Base-by-base conservation (phyloP, 2,329 filamentous ascomycete genomes). In the Cladosporium sp. region DNA sequence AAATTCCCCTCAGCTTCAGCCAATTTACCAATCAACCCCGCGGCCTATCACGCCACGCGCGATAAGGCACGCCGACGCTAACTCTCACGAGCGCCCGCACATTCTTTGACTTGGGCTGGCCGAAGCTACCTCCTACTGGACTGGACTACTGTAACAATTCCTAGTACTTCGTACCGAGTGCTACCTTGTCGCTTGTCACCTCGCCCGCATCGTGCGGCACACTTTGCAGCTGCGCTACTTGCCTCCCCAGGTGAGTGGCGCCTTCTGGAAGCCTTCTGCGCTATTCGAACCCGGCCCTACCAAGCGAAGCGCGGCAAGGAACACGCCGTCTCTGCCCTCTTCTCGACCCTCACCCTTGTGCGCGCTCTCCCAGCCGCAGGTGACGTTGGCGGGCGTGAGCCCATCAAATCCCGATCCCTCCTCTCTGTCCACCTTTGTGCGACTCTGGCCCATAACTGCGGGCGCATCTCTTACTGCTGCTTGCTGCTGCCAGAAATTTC, bases 251-350 rank as follows among this genome's bases (percentile, higher is more conserved):
- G 22, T 32, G 30, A 12, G 43, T 48, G 45, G 45, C 45, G 45
- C 16, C 36, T 48, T 48, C 45, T 48, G 36, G 45, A 48, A 48
- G 43, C 35, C 35, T 46, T 47, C 43, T 35, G 20, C 35, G 29
- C 25, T 19, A 30, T 35, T 7, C 32, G 15, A 16, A 16, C 32
- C 32, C 32, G 25, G 36, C 36, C 35, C n/a, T 39, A 32, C 27
- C 45, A 48, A 48, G 45, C 43, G 43, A 27, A 48, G 43, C 33
- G 33, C 43, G 45, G 45, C 45, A 48, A 40, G 36, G 45, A 27
- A 48, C 12, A 27, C 22, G 22, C 22, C 22, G 22, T 9, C 9
- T 27, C 36, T 33, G 22, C 30, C 43, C 43, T 27, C 33, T 35
- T 16, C 32, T n/a, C 32, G n/a, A 7, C 32, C 15, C 32, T 16